Evolutionary conservation across 1,139 yeast genomes (phyloP), one percentile per base, ranked within the genome.

Genomic region (Blastobotrys aristatus): DNA sequence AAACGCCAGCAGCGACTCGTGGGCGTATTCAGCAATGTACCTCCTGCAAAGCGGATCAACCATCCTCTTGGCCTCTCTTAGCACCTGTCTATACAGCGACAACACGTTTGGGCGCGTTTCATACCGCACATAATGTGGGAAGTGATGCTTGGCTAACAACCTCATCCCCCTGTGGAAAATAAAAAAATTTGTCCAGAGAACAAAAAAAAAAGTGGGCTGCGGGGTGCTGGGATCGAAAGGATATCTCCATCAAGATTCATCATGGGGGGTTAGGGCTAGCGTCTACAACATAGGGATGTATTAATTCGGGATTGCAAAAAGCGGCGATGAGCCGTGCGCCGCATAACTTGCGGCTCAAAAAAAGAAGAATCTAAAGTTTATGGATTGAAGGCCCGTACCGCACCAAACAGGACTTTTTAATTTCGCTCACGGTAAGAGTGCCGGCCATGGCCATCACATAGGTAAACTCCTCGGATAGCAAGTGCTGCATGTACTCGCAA

Each of bases 401-500:
- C 10, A 58, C 63, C 10, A 62, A 49, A 36, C 53, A 51, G 30
- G 43, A 50, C 40, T 44, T 53, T 41, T 48, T 55, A 17, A 63
- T 60, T 30, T 60, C 54, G 5, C 43, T 44, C 5, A 56, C 51
- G 16, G 43, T 49, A n/a, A 48, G 42, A 33, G 54, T 52, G 4
- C 67, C 67, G 4, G 66, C 57, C 49, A 62, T 46, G 5, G 67
- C 67, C 69, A 67, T 63, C 21, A 58, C 61, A 24, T 56, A 51
- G 39, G 51, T 53, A 45, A 67, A 57, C 42, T 68, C 71, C 21
- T 59, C 60, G 36, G 53, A 57, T 18, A 67, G 50, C 31, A 68
- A 55, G 31, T 56, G 54, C 40, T 57, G 53, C 53, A 63, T 56
- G 42, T 58, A 52, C 54, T 68, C 74, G n/a, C 79, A 80, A 20